These are phyloP conservation scores for Colletotrichum viniferum DNA, from an alignment of 2,329 filamentous ascomycete genomes.

Conservation along the genomic window DNA sequence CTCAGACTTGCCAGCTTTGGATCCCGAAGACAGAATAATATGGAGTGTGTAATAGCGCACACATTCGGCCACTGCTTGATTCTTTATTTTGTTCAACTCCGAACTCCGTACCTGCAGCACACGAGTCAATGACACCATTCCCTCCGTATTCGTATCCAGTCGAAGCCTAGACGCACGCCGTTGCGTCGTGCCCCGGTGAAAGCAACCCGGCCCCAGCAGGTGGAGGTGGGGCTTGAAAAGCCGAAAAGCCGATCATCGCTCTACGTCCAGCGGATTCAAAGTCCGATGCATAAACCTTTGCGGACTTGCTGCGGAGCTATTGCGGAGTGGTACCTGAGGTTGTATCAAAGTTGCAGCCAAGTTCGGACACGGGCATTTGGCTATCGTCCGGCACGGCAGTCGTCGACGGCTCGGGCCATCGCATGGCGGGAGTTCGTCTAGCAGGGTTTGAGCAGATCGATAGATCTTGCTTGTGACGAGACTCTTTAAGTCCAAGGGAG, in stretches of 20 bases:
- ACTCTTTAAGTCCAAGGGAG: background rate
- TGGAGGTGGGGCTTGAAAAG: background rate
- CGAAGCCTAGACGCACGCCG: background rate
- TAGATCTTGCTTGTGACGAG: background rate
- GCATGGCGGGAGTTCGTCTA: background rate
- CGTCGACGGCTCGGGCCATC: background rate
- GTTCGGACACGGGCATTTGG: background rate
- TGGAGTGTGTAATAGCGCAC: no score
- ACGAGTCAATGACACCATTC: background rate
- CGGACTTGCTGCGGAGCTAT: background rate
- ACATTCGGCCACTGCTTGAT: no score
- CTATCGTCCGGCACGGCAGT: background rate
- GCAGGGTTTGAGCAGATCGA: background rate
- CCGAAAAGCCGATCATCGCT: background rate
- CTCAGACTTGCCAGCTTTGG: no score
- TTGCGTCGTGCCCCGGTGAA: background rate
- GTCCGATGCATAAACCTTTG: background rate
- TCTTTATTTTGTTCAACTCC: no score
- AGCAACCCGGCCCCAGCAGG: background rate
- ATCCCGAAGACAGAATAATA: no score
- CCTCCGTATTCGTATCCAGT: background rate
- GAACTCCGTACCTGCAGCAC: background rate
- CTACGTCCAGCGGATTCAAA: background rate
- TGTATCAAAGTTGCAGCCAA: background rate
- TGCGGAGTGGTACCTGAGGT: background rate